Evolutionary conservation across 2,329 filamentous ascomycete species (phyloP).

Genomic region (Aspergillus sp.): DNA sequence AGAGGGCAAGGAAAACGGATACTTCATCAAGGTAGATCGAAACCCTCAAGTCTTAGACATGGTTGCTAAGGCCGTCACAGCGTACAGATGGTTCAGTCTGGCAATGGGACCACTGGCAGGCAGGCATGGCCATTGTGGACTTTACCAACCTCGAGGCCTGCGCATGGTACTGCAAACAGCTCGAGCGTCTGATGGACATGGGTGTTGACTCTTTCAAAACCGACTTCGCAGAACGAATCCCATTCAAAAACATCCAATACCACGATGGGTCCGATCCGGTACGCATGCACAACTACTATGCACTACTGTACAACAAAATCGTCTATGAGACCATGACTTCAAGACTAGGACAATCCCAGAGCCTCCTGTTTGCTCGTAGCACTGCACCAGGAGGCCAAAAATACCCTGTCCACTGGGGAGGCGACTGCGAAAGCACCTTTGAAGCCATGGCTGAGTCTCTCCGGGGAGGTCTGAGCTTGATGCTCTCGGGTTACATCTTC

Average conservation of each 20-base stretch:
- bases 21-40: constrained; percentile 53
- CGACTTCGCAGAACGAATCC: constrained; percentile 70
- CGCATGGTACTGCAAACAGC: constrained; percentile 59
- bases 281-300: constrained; percentile 73
- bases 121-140: constrained; percentile 69
- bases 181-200: constrained; percentile 61
- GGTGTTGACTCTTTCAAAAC: constrained; percentile 72
- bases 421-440: constrained; percentile 69
- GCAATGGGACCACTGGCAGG: constrained; percentile 76
- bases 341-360: constrained; percentile 46
- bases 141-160: constrained; percentile 68
- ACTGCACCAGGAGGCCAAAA: constrained; percentile 65
- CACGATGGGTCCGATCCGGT: constrained; percentile 56
- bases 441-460: constrained; percentile 69
- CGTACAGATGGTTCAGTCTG: constrained; percentile 65
- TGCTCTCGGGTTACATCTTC: constrained; percentile 61
- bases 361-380: constrained; percentile 64
- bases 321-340: constrained; percentile 63
- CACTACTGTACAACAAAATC: constrained; percentile 67
- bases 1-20: constrained; percentile 59
- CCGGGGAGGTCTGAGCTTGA: constrained; percentile 60
- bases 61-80: constrained; percentile 10
- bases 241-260: constrained; percentile 61
- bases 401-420: constrained; percentile 68
- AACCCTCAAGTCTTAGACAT: too few relatives aligned